Evolutionary conservation across 116 monocot species (phyloP), one percentile per base, ranked within the genome.

Genomic region (Dioscorea cayenensis): DNA sequence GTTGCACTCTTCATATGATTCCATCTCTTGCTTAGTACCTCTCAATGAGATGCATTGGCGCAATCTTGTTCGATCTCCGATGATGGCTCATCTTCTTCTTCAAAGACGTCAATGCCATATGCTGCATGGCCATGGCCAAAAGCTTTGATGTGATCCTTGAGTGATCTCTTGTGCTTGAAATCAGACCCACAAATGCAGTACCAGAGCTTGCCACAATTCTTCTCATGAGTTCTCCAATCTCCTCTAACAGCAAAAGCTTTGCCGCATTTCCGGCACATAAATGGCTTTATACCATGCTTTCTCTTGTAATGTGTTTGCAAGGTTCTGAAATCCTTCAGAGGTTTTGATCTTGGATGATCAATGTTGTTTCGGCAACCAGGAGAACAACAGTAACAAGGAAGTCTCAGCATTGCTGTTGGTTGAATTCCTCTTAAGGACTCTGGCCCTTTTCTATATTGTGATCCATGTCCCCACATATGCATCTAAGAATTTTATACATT

Each of bases 201-300:
- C 92, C 92, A 92, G 49, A 92, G 84, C 84, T 84, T 83, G 43
- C 92, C 92, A 25, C 92, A 92, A 76, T 92, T 92, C 84, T 92
- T 92, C 84, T 92, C 92, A 51, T 92, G 92, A 1, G 92, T 92
- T 36, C 92, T 75, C 92, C 92, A 92, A 76, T 92, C 89, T 5
- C 92, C 92, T 22, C 89, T 68, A 19, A 92, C 92, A n/a, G 92
- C 92, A 71, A 92, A 82, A 14, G 92, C 84, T 78, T 92, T 92
- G 60, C 89, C 86, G 61, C 92, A 92, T 32, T 88, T 88, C 16
- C 89, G 69, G 71, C 92, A 92, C 81, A 86, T 84, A 84, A 86
- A 89, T 12, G 92, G 92, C 75, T 86, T 88, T 68, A 84, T 84
- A 11, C 86, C 84, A 49, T 92, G 92, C 72, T 86, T 88, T 37